These are phyloP conservation scores for Termitomyces sp. DNA, from an alignment of 768 basidiomycete species.

Conservation along the genomic window DNA sequence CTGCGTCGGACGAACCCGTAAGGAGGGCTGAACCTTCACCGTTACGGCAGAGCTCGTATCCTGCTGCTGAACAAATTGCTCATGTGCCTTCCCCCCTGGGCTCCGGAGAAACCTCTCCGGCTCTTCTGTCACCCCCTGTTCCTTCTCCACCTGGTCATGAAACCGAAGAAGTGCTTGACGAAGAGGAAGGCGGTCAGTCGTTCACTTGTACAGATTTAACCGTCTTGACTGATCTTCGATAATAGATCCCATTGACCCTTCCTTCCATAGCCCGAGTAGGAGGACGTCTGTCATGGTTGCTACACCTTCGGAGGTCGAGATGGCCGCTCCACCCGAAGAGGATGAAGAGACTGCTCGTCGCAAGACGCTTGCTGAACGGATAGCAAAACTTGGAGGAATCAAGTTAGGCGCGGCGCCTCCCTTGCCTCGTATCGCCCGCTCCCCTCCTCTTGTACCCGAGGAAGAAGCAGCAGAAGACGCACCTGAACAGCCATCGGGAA, in stretches of 20 bases:
- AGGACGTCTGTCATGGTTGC: constrained; percentile 28
- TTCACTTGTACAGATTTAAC: not conserved
- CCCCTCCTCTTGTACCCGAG: constrained; percentile 32
- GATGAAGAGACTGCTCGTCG: constrained; percentile 52
- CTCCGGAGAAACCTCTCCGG: constrained; percentile 15
- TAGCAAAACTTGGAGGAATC: constrained; percentile 90
- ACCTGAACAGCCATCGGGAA: constrained; percentile 17
- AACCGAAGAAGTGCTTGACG: constrained; percentile 48
- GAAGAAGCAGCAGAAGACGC: constrained; percentile 19
- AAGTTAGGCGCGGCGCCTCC: constrained; percentile 68
- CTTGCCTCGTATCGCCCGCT: constrained; percentile 31
- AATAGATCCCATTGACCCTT: constrained; percentile 68
- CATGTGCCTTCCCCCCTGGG: constrained; percentile 8
- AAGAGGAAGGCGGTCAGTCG: constrained; percentile 58
- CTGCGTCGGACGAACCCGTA: constrained; percentile 7
- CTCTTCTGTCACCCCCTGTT: constrained; percentile 21
- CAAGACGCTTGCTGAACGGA: constrained; percentile 85
- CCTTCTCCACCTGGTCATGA: not conserved
- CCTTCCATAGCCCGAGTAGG: constrained; percentile 52
- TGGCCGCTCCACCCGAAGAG: constrained; percentile 22
- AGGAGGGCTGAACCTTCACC: constrained; percentile 12
- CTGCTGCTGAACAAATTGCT: not conserved
- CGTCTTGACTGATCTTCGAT: not conserved
- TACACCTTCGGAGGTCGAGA: constrained; percentile 10
- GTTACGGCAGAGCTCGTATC: constrained; percentile 9